phyloP scores from a whole-genome alignment of 164 flowering plant species.

The Brasenia schreberi region DNA sequence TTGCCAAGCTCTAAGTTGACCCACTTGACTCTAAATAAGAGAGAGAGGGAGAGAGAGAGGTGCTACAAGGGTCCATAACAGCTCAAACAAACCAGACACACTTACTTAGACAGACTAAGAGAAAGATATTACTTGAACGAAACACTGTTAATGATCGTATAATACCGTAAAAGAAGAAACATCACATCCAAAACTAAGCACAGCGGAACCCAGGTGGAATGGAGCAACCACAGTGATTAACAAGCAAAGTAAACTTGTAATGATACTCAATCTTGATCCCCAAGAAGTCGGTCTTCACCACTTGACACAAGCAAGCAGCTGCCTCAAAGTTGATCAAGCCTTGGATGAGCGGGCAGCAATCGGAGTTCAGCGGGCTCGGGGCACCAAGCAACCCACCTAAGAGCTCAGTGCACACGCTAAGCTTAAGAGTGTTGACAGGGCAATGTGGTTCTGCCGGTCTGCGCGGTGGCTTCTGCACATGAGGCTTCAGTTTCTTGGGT shows the following conservation, averaged over 20 bases:
- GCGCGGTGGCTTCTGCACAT: too few relatives aligned
- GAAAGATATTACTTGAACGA: too few relatives aligned
- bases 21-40: too few relatives aligned
- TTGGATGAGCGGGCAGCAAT: conserved; percentile 49
- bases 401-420: conserved; percentile 57
- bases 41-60: too few relatives aligned
- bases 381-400: conserved; percentile 30
- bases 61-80: too few relatives aligned
- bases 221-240: conserved; percentile 48
- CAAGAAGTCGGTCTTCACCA: conserved; percentile 47
- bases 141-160: too few relatives aligned
- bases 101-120: too few relatives aligned
- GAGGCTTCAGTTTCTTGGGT: too few relatives aligned
- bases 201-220: conserved; percentile 16
- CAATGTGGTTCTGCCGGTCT: conserved; percentile 12
- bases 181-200: too few relatives aligned
- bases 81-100: too few relatives aligned
- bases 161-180: too few relatives aligned
- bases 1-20: too few relatives aligned
- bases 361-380: conserved; percentile 36
- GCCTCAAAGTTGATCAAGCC: conserved; percentile 66
- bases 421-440: conserved; percentile 55
- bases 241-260: conserved; percentile 38
- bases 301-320: conserved; percentile 72
- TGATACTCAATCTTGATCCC: conserved; percentile 48